Evolutionary conservation across 331 rosid genomes (phyloP), one percentile per base, ranked within the genome.

Genomic region (Prunus yedoensis): DNA sequence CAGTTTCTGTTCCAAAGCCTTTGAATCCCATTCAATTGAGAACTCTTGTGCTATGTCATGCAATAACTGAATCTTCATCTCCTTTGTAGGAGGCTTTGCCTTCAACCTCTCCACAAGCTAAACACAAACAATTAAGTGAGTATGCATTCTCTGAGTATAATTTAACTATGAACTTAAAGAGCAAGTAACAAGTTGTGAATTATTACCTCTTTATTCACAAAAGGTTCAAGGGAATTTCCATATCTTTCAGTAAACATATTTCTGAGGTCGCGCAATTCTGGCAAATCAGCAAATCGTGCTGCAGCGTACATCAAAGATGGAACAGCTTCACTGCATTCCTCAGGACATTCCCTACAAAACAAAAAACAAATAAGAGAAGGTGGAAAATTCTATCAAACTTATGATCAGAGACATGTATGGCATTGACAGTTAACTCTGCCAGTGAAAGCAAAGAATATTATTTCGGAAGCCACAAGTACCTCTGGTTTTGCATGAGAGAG

Each of bases 241-340:
- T 78, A 90, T 80, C 81, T 92, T 46, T 69, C 80, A 2, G 75
- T 66, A 27, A 95, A 91, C 43, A 86, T 66, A 9, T 71, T 83
- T 84, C 98, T 81, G 79, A 95, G 89, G 0, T 88, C 86, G 1
- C 99, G 94, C 28, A 95, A 77, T 80, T 95, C 99, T 0, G 98
- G 99, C 68, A 91, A 84, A 79, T 92, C 98, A 32, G 96, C 78
- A 73, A 92, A 88, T 62, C 98, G 84, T 57, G 98, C 93, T 47
- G 99, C 98, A 13, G 96, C 98, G 27, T 84, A 83, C 2, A 88
- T 89, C 88, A 95, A 64, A 14, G 99, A 87, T 1, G 85, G 70
- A 10, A 91, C 85, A 38, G 94, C 92, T 74, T 92, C 97, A 74
- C 80, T 90, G 81, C 98, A 90, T 73, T 92, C 96, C 16, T 84